phyloP scores from a whole-genome alignment of 2,329 filamentous ascomycete species.

The Verticillium nonalfalfae region DNA sequence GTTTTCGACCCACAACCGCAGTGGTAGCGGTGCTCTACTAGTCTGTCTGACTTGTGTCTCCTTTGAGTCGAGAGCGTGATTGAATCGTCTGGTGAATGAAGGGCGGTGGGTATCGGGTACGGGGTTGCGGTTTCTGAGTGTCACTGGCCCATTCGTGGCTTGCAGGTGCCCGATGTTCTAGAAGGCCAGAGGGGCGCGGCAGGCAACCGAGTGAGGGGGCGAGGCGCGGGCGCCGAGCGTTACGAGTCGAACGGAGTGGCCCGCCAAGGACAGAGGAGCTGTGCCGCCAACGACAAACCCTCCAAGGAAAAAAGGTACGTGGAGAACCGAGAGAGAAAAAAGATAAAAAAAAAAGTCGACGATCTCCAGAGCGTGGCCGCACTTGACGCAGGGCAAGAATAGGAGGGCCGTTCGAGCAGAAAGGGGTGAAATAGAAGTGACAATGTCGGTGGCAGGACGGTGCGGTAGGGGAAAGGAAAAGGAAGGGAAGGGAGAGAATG shows the following conservation, averaged over 20 bases:
- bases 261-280: neutral
- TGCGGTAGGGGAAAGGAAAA: neutral
- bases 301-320: too few species aligned
- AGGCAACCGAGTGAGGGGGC: neutral
- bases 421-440: neutral
- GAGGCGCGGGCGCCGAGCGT: neutral
- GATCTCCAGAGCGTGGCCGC: neutral
- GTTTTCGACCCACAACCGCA: neutral
- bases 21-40: neutral
- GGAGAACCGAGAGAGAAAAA: too few species aligned
- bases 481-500: neutral
- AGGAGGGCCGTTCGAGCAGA: neutral
- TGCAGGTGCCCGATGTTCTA: conserved; percentile 1
- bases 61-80: neutral
- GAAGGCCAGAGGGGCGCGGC: neutral
- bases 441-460: neutral
- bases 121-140: neutral
- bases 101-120: neutral
- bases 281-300: too few species aligned
- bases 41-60: neutral
- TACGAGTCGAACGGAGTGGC: neutral
- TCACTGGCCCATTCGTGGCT: neutral
- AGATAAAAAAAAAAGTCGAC: too few species aligned
- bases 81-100: neutral
- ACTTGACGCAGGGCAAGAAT: neutral